Evolutionary conservation across 2,329 filamentous ascomycete genomes (phyloP).

Genomic region (Colletotrichum ledebouriae): DNA sequence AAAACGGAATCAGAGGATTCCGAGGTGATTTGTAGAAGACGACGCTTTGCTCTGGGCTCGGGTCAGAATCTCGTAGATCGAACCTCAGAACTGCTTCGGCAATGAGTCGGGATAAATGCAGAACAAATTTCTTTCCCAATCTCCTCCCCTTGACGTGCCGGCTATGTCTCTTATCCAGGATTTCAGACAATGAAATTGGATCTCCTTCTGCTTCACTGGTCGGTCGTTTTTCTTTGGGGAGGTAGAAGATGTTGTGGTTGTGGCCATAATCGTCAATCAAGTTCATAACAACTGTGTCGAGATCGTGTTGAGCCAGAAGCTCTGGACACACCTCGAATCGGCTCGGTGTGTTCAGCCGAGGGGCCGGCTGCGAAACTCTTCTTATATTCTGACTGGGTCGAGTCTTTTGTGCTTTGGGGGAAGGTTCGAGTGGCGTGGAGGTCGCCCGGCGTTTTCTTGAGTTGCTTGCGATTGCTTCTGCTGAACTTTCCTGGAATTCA

Average conservation of each 20-base stretch:
- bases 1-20: neutral
- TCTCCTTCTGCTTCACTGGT: neutral
- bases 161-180: neutral
- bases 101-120: neutral
- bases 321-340: neutral
- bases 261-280: neutral
- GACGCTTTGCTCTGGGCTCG: neutral
- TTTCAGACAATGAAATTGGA: neutral
- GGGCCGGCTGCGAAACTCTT: neutral
- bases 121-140: neutral
- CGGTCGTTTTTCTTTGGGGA: neutral
- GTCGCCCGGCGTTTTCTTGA: neutral
- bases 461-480: neutral
- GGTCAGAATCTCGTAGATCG: neutral
- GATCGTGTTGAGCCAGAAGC: neutral
- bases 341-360: neutral
- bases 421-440: neutral
- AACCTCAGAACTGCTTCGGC: conserved; percentile 14
- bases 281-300: conserved; percentile 7
- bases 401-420: neutral
- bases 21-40: conserved; percentile 2
- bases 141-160: neutral
- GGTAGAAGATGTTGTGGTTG: conserved; percentile 10
- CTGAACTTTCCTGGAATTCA: too few species aligned
- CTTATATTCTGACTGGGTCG: neutral